These are phyloP conservation scores for Bipolaris bicolor DNA, from an alignment of 2,329 filamentous ascomycete species.

Conservation along the genomic window DNA sequence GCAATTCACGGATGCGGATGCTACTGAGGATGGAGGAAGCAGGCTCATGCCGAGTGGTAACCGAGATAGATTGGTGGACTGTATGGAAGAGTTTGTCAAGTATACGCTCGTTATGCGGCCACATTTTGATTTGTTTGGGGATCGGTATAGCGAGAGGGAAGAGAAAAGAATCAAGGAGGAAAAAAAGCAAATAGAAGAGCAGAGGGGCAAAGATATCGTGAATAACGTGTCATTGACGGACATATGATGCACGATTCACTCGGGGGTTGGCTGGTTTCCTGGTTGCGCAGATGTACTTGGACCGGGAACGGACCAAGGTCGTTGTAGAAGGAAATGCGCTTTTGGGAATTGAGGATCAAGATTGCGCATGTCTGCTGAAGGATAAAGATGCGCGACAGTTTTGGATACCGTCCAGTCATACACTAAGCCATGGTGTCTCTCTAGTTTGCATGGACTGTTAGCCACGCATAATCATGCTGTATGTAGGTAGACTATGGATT, in stretches of 20 bases:
- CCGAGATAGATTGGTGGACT: slow-evolving; percentile 66
- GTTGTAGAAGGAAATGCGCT: too few relatives aligned
- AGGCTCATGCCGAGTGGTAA: slow-evolving; percentile 62
- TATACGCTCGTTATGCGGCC: slow-evolving; percentile 69
- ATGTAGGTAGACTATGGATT: too few relatives aligned
- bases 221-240: neutral
- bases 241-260: neutral
- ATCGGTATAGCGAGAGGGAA: slow-evolving; percentile 67
- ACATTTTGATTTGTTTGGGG: slow-evolving; percentile 65
- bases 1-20: slow-evolving; percentile 61
- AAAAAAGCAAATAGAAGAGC: slow-evolving; percentile 7
- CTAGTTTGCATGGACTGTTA: too few relatives aligned
- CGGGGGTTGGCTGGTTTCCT: too few relatives aligned
- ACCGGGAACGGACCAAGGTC: too few relatives aligned
- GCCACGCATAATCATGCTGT: too few relatives aligned
- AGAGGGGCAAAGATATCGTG: neutral
- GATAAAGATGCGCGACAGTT: too few relatives aligned
- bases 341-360: too few relatives aligned
- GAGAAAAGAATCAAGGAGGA: slow-evolving; percentile 45
- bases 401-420: too few relatives aligned
- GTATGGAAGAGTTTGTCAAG: slow-evolving; percentile 74
- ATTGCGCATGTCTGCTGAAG: too few relatives aligned
- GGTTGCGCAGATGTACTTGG: neutral
- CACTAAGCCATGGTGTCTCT: too few relatives aligned
- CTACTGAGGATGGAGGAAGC: slow-evolving; percentile 52